These are phyloP conservation scores for Hymenoscyphus fructigenus DNA, from an alignment of 2,329 filamentous ascomycete species.

Conservation along the genomic window DNA sequence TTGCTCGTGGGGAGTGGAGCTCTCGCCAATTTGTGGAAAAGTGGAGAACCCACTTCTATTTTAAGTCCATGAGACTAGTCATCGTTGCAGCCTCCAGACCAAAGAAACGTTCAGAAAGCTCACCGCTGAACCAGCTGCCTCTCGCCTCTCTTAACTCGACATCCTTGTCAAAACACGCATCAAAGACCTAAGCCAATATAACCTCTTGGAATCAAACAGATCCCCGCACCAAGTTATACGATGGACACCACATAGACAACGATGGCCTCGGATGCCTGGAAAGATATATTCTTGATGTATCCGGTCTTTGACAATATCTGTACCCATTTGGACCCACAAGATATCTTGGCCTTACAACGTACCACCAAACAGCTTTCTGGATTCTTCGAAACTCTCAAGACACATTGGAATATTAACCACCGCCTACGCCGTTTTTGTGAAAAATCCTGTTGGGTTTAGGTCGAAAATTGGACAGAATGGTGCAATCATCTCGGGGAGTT, in stretches of 20 bases:
- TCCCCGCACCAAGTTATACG: not conserved
- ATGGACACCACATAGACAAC: not conserved
- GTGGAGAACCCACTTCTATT: too few species aligned
- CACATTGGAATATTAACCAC: constrained; percentile 6
- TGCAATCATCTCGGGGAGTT: constrained; percentile 15
- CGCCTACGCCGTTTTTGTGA: constrained; percentile 1
- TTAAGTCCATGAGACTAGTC: too few species aligned
- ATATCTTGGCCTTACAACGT: not conserved
- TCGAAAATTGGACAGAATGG: constrained; percentile 4
- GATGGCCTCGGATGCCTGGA: not conserved
- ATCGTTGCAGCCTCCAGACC: too few species aligned
- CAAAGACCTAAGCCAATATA: not conserved
- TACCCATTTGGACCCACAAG: not conserved
- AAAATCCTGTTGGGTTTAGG: constrained; percentile 6
- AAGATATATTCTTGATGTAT: not conserved
- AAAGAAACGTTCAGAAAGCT: too few species aligned
- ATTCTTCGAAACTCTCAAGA: constrained; percentile 1
- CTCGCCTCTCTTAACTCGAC: too few species aligned
- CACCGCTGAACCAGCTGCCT: too few species aligned
- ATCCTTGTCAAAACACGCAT: too few species aligned
- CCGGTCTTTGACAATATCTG: not conserved
- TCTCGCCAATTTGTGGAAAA: too few species aligned
- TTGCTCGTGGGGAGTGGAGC: too few species aligned
- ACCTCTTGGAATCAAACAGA: not conserved
- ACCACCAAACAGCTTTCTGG: constrained; percentile 1